Conservation (phyloP, 352 stramenopile genomes). For the Pythium monospermum region DNA sequence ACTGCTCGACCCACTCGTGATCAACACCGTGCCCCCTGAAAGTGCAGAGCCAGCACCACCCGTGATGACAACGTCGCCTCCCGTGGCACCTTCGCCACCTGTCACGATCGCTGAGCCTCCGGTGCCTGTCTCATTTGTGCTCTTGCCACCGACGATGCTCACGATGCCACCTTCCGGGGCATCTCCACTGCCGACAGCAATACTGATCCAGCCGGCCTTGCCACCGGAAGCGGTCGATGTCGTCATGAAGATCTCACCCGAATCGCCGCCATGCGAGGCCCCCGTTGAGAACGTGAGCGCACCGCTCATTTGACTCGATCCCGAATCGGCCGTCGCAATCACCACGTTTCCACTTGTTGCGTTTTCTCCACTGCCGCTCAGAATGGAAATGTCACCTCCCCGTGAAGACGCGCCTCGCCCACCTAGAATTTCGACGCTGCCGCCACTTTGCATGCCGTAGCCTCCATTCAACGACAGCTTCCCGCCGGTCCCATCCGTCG, state of each 20-base stretch:
- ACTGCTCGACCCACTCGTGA: slow-evolving; percentile 22
- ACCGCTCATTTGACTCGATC: slow-evolving; percentile 12
- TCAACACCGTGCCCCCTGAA: slow-evolving; percentile 19
- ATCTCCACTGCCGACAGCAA: slow-evolving; percentile 24
- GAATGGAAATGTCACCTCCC: slow-evolving; percentile 22
- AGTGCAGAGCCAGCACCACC: slow-evolving; percentile 15
- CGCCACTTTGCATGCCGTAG: slow-evolving; percentile 18
- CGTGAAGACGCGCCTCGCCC: slow-evolving; percentile 17
- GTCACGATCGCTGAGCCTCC: slow-evolving; percentile 27
- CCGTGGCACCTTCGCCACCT: slow-evolving; percentile 24
- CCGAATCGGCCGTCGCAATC: slow-evolving; percentile 21
- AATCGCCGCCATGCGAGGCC: slow-evolving; percentile 2
- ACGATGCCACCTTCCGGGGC: slow-evolving; percentile 11
- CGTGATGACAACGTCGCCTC: slow-evolving; percentile 23
- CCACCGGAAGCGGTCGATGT: slow-evolving; percentile 21
- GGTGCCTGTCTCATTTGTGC: slow-evolving; percentile 22
- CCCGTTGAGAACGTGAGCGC: slow-evolving; percentile 10
- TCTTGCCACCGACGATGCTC: slow-evolving; percentile 23
- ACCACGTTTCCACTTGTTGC: slow-evolving; percentile 22
- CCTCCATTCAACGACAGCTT: slow-evolving; percentile 16
- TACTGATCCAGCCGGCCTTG: slow-evolving; percentile 25
- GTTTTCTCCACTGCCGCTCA: slow-evolving; percentile 15
- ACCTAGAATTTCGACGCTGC: slow-evolving; percentile 26
- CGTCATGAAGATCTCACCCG: slow-evolving; percentile 26
- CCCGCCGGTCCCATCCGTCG: slow-evolving; percentile 10